Base-by-base conservation (phyloP, 148 eudicot species). In the Diospyros lotus region DNA sequence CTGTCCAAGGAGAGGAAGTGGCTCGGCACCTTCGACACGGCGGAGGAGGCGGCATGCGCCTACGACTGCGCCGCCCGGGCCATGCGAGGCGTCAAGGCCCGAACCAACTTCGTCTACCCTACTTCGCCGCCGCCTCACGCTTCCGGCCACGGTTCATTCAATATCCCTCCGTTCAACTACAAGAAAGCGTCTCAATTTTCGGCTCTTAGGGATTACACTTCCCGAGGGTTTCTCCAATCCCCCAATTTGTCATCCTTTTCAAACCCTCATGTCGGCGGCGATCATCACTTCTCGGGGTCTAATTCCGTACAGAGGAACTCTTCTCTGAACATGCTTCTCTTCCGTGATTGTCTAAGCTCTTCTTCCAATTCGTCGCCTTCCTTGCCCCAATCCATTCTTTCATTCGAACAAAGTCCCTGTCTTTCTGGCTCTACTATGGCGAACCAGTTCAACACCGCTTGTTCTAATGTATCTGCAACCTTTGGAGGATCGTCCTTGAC, bases 21-120 rank as follows among this genome's bases (percentile, higher is more conserved):
- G 94, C 86, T 92, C 0, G 97, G 97, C 3, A 92, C 97, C 3
- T 91, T 84, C 42, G 93, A 91, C 78, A 91, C 96, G 8, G 93
- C 96, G 14, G 96, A 87, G 72, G 96, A 91, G 58, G 97, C 97
- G 0, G 97, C 97, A 0, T 86, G 88, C 9, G 97, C 94, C 2
- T 92, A 92, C 63, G 97, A 92, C 81, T 80, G 77, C 41, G 97
- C 97, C 41, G 97, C 97, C 1, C 88, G 94, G 0, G 85, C 94
- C 69, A 88, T 92, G 94, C 89, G 92, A 0, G 97, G 97, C 1
- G 42, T 52, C 28, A 88, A 87, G 70, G 94, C 94, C 2, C 75
- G 94, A 7, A 90, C 94, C 41, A 92, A 92, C 58, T 92, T 92
- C 55, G 67, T 79, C 3, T 87, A 82, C 80, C 90, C 90, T 3